Evolutionary conservation across 2,329 filamentous ascomycete genomes (phyloP), one percentile per base, ranked within the genome.

Genomic region (Sporothrix schenckii): DNA sequence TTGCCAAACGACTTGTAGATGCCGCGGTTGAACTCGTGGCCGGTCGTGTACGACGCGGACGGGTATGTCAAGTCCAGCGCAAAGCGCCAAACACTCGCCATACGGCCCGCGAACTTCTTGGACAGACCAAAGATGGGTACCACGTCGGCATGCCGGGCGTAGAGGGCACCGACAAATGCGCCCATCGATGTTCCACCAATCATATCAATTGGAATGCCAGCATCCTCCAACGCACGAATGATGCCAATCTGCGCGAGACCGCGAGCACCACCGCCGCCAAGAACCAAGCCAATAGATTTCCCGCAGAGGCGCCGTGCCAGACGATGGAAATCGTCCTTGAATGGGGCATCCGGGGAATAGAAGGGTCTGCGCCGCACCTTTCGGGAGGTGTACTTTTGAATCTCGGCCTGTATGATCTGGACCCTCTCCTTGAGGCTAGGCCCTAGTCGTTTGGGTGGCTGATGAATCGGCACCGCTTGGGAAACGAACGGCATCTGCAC

Each of bases 71-170:
- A 81, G 77, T 99, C 95, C 2, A 99, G 84, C 0, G 94, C 94
- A 79, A 99, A 97, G n/a, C 95, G 89, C 95, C 95, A 99, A 81
- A 98, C 92, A 80, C 94, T 98, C 58, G 92, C 93, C 96, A 99
- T 99, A n/a, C 96, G 91, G 4, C 95, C 94, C 0, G 95, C 88
- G 79, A 99, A 99, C 79, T 97, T 97, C 86, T 99, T 99, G 16
- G 93, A 93, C 60, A 96, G 88, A 0, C 95, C 95, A 76, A 97
- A 97, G 87, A 98, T 97, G 14, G 95, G 95, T 4, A 99, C 94
- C 0, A 97, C 90, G 77, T 99, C 96, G 11, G 94, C 95, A 78
- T 99, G 95, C 70, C 94, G 92, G 1, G 96, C 95, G 79, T 99
- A 99, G 1, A 99, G 83, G 1, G 92, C 95, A 9, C 96, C 95